These are phyloP conservation scores for Leccinum solheimii DNA, from an alignment of 1,284 basidiomycete species.

Conservation along the genomic window DNA sequence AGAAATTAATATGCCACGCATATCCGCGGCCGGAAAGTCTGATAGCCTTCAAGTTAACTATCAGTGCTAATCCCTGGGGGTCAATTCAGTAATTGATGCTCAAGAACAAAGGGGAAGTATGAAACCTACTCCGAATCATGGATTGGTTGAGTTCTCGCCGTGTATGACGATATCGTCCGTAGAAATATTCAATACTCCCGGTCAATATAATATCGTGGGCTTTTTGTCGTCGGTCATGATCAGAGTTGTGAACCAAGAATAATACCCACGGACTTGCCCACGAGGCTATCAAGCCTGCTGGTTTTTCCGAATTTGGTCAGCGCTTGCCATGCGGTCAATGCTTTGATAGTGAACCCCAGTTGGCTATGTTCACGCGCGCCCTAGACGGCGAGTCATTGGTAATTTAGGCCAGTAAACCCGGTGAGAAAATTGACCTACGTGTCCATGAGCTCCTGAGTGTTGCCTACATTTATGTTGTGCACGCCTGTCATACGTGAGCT, in stretches of 20 bases:
- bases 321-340: neutral
- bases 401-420: slow-evolving; percentile 2
- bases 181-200: neutral
- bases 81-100: neutral
- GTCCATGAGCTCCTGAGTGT: neutral
- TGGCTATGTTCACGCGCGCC: neutral
- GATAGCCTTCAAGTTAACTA: neutral
- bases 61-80: neutral
- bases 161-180: neutral
- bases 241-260: neutral
- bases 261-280: neutral
- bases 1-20: neutral
- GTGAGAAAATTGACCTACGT: neutral
- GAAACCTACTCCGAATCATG: neutral
- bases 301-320: neutral
- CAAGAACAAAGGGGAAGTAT: neutral
- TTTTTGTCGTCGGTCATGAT: neutral
- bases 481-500: neutral
- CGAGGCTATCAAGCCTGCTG: neutral
- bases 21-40: neutral
- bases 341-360: neutral
- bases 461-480: neutral
- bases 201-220: neutral
- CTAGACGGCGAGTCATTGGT: neutral
- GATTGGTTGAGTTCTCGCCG: neutral